A percentile compares a stretch with the other conserved stretches of the same genome.
Conservation (phyloP, 495 filamentous ascomycete species). For the Aspergillus sclerotioniger region DNA sequence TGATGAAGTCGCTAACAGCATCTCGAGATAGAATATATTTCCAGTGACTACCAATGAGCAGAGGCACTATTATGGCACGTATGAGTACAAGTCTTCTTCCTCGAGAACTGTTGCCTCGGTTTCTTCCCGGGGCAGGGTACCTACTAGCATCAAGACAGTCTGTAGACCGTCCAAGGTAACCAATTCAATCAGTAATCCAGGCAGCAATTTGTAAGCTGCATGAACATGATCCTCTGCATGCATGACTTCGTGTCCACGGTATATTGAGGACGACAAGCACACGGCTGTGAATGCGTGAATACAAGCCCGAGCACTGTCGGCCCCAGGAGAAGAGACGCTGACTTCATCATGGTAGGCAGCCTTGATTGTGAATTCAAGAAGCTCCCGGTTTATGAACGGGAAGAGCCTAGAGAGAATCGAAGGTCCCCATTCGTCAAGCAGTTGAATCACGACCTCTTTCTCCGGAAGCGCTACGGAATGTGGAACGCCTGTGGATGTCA, state of each 20-base stretch:
- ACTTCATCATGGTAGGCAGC: conserved; percentile 2
- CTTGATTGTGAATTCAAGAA: conserved; percentile 1
- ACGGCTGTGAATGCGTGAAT: conserved; percentile 9
- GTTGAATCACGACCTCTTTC: not conserved
- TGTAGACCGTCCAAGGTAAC: conserved; percentile 7
- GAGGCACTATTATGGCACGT: not conserved
- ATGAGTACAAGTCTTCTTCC: not conserved
- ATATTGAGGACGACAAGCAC: not conserved
- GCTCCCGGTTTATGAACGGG: not conserved
- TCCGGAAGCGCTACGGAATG: not conserved
- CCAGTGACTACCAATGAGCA: not conserved
- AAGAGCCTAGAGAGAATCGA: not conserved
- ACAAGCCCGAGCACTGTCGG: conserved; percentile 3
- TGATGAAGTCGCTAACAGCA: not conserved
- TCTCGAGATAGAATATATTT: conserved; percentile 1
- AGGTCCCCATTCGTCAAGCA: not conserved
- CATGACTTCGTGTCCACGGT: not conserved
- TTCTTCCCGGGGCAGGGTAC: not conserved
- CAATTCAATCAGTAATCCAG: not conserved
- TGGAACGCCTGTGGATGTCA: not conserved
- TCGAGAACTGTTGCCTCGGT: too few species aligned
- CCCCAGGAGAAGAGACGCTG: not conserved
- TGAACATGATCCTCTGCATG: not conserved
- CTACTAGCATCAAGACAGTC: conserved; percentile 9
- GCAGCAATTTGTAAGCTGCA: conserved; percentile 2